Conservation (phyloP, 2,329 filamentous ascomycete species). For the Microcyclospora pomicola region DNA sequence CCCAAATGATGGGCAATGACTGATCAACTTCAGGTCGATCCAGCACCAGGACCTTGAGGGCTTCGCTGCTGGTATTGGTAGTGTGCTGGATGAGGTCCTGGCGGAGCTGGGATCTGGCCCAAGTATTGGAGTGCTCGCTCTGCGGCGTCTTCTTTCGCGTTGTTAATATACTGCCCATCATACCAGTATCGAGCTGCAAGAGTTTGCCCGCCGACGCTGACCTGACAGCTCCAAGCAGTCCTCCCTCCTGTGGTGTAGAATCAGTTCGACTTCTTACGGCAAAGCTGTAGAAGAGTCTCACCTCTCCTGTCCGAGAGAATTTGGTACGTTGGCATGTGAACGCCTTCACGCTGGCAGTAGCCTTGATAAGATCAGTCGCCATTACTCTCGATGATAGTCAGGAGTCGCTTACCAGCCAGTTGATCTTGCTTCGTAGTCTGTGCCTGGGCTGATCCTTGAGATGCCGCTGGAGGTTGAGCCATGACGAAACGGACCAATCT, state of each 20-base stretch:
- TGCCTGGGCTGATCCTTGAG: conserved; percentile 4
- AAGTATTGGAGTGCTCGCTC: conserved; percentile 59
- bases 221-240: conserved; percentile 77
- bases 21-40: too few relatives aligned
- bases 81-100: conserved; percentile 9
- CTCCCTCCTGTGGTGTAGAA: conserved; percentile 52
- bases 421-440: conserved; percentile 20
- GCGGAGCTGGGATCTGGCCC: conserved; percentile 16
- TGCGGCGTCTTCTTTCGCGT: conserved; percentile 82
- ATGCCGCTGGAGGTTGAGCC: conserved; percentile 6
- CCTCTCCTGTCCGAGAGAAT: conserved; percentile 64
- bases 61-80: conserved; percentile 10
- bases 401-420: conserved; percentile 18
- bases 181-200: conserved; percentile 79
- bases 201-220: conserved; percentile 52
- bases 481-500: background rate
- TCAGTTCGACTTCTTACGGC: background rate
- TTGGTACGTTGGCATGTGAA: conserved; percentile 37
- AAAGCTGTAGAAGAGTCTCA: conserved; percentile 24
- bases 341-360: conserved; percentile 15
- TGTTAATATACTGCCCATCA: conserved; percentile 74
- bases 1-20: too few relatives aligned
- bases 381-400: too few relatives aligned
- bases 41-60: too few relatives aligned
- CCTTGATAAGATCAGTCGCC: conserved; percentile 4